Evolutionary conservation across 2,329 filamentous ascomycete species (phyloP), one percentile per base, ranked within the genome.

Genomic region (Mollisia scopiformis): DNA sequence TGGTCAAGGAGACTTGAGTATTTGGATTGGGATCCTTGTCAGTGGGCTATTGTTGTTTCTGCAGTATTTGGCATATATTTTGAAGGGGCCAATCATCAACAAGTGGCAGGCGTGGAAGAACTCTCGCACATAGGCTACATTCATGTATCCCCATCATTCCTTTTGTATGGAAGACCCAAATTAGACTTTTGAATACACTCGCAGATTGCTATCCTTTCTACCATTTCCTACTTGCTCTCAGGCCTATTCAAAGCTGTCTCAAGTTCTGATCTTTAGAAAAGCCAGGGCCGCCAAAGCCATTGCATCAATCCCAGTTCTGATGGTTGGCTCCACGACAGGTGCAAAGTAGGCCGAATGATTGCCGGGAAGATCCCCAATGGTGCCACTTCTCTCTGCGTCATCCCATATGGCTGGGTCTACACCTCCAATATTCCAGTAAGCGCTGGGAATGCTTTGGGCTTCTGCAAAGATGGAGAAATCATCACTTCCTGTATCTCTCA

Each of bases 341-440:
- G 82, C 81, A 73, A 88, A 89, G 56, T 79, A 77, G 0, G 83
- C 79, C 61, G 79, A 83, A 69, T 89, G 86, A 65, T 88, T 88
- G 0, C 80, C 80, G 0, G 86, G 82, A 19, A 71, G 30, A 33
- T 58, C 55, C 23, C 62, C 61, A 39, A 64, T 27, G 11, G 39
- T 61, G 3, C 61, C 66, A 3, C 31, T 49, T 25, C 62, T 57
- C 33, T 55, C 55, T 10, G 57, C 58, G 13, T 65, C 60, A 35
- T 59, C 51, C 30, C 57, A 63, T 5, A 35, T 54, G 46, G 62
- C 51, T 1, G 49, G 13, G 88, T 78, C 65, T 11, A 51, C 55
- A 80, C 81, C 62, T 78, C 74, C 62, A 77, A 71, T 58, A 64
- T 75, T 3, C 76, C 78, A 49, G 80, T 75, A 39, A 74, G 63